These are phyloP conservation scores for Gossypium australe DNA, from an alignment of 345 rosid species.

Conservation along the genomic window DNA sequence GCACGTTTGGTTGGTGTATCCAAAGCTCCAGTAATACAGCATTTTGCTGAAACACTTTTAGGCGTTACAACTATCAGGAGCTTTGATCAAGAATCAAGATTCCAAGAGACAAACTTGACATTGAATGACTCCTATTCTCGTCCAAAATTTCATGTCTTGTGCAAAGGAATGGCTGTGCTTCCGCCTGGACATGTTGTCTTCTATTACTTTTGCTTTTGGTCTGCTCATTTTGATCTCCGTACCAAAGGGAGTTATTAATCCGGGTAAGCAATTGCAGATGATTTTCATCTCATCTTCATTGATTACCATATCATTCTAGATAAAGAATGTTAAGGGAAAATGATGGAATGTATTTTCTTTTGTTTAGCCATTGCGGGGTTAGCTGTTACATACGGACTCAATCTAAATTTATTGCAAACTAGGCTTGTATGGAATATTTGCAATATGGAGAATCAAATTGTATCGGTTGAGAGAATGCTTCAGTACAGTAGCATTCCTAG, in stretches of 20 bases:
- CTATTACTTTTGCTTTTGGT: constrained; percentile 62
- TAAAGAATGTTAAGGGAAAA: not conserved
- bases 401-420: constrained; percentile 60
- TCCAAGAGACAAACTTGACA: constrained; percentile 50
- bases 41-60: constrained; percentile 77
- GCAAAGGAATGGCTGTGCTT: constrained; percentile 90
- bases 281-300: not conserved
- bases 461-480: constrained; percentile 60
- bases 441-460: constrained; percentile 34
- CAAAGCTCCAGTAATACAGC: constrained; percentile 78
- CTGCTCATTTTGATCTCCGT: constrained; percentile 56
- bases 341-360: not conserved
- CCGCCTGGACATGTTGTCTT: constrained; percentile 59
- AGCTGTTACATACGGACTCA: constrained; percentile 81
- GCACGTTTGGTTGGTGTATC: constrained; percentile 67
- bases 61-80: constrained; percentile 79
- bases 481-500: constrained; percentile 49
- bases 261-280: constrained; percentile 35
- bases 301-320: not conserved
- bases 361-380: constrained; percentile 71
- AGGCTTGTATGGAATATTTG: constrained; percentile 66
- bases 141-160: constrained; percentile 55
- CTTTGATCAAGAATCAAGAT: constrained; percentile 70
- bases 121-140: constrained; percentile 61
- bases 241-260: constrained; percentile 60